phyloP scores from a whole-genome alignment of 495 filamentous ascomycete species.

The Talaromyces stipitatus region DNA sequence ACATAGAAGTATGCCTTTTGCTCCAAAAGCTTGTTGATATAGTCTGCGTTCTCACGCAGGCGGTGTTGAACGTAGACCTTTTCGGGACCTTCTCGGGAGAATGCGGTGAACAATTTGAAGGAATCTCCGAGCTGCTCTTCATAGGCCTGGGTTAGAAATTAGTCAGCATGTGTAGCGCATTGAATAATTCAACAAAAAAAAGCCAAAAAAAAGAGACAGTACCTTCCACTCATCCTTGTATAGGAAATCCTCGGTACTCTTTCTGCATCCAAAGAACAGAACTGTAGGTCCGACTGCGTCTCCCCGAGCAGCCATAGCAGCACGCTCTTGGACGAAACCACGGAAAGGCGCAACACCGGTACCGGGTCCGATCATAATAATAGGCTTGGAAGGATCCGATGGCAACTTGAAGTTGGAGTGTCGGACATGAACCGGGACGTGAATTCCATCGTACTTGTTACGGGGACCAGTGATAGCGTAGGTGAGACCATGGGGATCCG shows the following conservation, averaged over 20 bases:
- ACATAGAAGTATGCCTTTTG: conserved; percentile 96
- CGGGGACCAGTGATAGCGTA: conserved; percentile 87
- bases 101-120: conserved; percentile 83
- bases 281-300: conserved; percentile 83
- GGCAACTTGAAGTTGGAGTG: conserved; percentile 99
- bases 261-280: conserved; percentile 93
- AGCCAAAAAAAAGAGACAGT: conserved; percentile 29
- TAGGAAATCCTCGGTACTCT: conserved; percentile 76
- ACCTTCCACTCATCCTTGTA: conserved; percentile 94
- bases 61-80: conserved; percentile 98
- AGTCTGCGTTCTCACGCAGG: conserved; percentile 69
- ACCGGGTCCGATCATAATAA: conserved; percentile 94
- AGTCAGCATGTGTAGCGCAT: conserved; percentile 5
- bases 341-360: conserved; percentile 97
- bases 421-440: conserved; percentile 90
- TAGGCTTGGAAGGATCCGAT: conserved; percentile 84
- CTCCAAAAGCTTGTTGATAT: conserved; percentile 82
- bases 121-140: conserved; percentile 74
- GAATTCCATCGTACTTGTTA: conserved; percentile 95
- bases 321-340: conserved; percentile 90
- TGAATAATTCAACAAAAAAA: neutral
- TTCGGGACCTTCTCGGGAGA: conserved; percentile 70
- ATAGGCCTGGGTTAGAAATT: conserved; percentile 54
- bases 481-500: conserved; percentile 77
- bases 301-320: conserved; percentile 68